These are phyloP conservation scores for Acanthamoeba divionensis DNA, from an alignment of 208 protist species.

Conservation along the genomic window DNA sequence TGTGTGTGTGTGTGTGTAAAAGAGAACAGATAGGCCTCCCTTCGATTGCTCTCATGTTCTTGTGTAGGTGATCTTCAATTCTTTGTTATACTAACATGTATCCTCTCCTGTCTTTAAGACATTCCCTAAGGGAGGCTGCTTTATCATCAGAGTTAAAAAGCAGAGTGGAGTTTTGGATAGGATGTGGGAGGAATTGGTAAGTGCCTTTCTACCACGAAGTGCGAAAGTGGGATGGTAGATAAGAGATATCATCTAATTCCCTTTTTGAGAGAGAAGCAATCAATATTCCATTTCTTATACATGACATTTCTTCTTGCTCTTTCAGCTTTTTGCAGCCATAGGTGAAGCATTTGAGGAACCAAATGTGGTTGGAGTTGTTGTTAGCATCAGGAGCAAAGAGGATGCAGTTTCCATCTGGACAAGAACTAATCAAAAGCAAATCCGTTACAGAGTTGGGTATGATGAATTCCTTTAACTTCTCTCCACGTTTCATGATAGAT, in stretches of 20 bases:
- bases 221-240: no score
- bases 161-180: background rate
- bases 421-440: slow-evolving; percentile 42
- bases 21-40: background rate
- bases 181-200: slow-evolving; percentile 62
- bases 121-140: slow-evolving; percentile 65
- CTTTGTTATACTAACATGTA: no score
- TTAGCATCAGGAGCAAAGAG: slow-evolving; percentile 65
- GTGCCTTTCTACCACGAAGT: no score
- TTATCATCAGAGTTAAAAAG: slow-evolving; percentile 63
- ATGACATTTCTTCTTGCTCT: background rate
- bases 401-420: slow-evolving; percentile 62
- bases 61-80: no score
- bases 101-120: slow-evolving; percentile 56
- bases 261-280: no score
- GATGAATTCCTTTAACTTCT: background rate
- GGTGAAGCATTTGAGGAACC: slow-evolving; percentile 66
- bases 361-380: slow-evolving; percentile 61
- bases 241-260: no score
- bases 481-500: background rate
- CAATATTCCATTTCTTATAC: background rate
- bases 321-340: slow-evolving; percentile 54
- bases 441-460: slow-evolving; percentile 51
- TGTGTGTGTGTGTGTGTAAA: background rate
- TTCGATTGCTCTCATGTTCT: background rate